Percentiles rank a stretch among this genome's conserved stretches.
phyloP scores from a whole-genome alignment of 495 filamentous ascomycete genomes.

The Penicillium mononematosum region DNA sequence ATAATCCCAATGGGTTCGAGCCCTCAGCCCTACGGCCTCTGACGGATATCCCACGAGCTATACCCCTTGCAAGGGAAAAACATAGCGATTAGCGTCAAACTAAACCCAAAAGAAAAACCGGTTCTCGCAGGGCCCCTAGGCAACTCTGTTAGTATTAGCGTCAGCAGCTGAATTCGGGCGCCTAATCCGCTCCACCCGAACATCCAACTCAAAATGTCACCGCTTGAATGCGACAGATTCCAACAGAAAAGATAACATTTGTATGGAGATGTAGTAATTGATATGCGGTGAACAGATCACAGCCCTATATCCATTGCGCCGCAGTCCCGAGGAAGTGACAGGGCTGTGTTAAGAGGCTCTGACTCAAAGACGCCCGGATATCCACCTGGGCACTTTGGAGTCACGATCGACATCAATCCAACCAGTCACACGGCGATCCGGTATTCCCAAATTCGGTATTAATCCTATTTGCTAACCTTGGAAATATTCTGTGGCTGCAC shows the following conservation, averaged over 20 bases:
- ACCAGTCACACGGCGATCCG: background rate
- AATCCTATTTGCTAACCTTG: background rate
- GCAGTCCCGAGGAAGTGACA: background rate
- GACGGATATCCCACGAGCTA: too few relatives aligned
- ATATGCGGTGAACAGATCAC: background rate
- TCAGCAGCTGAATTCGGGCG: conserved; percentile 33
- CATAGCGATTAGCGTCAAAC: too few relatives aligned
- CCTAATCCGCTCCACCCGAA: conserved; percentile 14
- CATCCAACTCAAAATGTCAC: background rate
- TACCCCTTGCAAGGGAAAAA: too few relatives aligned
- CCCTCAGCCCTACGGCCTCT: conserved; percentile 1
- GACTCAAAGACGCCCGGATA: background rate
- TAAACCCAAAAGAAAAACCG: background rate
- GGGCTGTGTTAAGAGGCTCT: conserved; percentile 1
- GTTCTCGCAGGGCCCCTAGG: background rate
- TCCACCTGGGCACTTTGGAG: background rate
- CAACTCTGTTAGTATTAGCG: conserved; percentile 10
- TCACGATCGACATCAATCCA: background rate
- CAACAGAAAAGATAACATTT: background rate
- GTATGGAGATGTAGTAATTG: background rate
- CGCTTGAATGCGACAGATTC: background rate
- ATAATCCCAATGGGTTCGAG: background rate
- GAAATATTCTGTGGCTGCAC: background rate
- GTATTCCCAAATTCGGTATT: background rate
- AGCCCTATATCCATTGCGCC: background rate